Evolutionary conservation across 179 eudicot species (phyloP), one percentile per base, ranked within the genome.

Genomic region (Beta lomatogona): DNA sequence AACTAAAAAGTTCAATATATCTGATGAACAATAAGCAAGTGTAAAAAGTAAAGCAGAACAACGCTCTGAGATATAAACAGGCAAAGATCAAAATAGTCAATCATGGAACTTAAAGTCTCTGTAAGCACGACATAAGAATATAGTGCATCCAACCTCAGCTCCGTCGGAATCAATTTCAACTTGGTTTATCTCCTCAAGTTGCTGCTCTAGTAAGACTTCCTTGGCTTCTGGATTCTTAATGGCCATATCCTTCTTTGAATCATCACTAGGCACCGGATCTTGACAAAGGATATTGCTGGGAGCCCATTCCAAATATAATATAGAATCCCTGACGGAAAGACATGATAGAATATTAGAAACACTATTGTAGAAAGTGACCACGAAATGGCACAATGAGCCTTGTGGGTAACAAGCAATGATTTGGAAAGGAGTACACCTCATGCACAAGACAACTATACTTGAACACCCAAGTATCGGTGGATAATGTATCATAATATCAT

Each of bases 241-340:
- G 82, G 82, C 28, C 48, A 25, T 76, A 61, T 79, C 71, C 54
- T 58, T 79, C 31, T 28, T 28, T 76, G 73, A 79, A 74, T 82
- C 86, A 55, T 61, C 81, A 13, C 61, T 22, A 60, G 80, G 61
- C 63, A 58, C 44, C 53, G 86, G 60, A 78, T 80, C 82, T 78
- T 77, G 90, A 85, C 76, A 77, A 36, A 93, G 89, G 69, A 91
- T 88, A 82, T 88, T 77, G 19, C 70, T 87, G 78, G 94, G 97
- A 70, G 97, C 94, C 97, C 94, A 91, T 82, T 93, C 94, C 86
- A 93, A 77, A 85, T 91, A 93, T 50, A 93, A 80, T 36, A 93
- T 93, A 82, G 88, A 87, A 77, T 87, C 97, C 87, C 97, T 93
- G 78, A 45, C 41, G 19, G 71, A 46, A 31, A 65, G 4, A n/a